Evolutionary conservation across 495 filamentous ascomycete species (phyloP).

Genomic region (Penicillium verhagenii): DNA sequence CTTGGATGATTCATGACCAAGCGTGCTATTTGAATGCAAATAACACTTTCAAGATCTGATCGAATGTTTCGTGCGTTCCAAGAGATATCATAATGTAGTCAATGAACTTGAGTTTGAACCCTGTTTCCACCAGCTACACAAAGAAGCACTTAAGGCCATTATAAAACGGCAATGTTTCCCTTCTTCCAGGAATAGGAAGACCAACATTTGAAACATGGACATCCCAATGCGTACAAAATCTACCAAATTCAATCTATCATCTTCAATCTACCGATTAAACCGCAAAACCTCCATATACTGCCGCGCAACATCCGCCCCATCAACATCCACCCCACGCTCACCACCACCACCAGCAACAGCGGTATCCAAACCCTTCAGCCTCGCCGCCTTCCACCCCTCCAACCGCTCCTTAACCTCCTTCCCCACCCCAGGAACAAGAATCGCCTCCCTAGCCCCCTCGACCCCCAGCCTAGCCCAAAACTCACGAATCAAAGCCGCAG

Average conservation of each 20-base stretch:
- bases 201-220: no score
- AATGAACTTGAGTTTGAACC: slow-evolving; percentile 6
- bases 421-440: slow-evolving; percentile 42
- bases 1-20: slow-evolving; percentile 32
- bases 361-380: slow-evolving; percentile 7
- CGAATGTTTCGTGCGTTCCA: slow-evolving; percentile 10
- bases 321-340: slow-evolving; percentile 36
- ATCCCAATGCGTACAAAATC: no score
- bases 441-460: slow-evolving; percentile 39
- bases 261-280: slow-evolving; percentile 37
- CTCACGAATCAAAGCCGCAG: slow-evolving; percentile 41
- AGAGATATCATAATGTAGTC: slow-evolving; percentile 15
- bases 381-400: slow-evolving; percentile 15
- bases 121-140: neutral
- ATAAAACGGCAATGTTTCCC: no score
- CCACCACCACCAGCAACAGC: slow-evolving; percentile 12
- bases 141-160: no score
- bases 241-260: no score
- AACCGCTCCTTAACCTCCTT: slow-evolving; percentile 39
- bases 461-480: slow-evolving; percentile 41
- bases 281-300: slow-evolving; percentile 50
- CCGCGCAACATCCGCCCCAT: slow-evolving; percentile 44
- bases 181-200: no score
- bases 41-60: slow-evolving; percentile 10
- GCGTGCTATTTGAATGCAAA: slow-evolving; percentile 30